Evolutionary conservation across 306 rosid species (phyloP).

Genomic region (Cucumis cinereus): DNA sequence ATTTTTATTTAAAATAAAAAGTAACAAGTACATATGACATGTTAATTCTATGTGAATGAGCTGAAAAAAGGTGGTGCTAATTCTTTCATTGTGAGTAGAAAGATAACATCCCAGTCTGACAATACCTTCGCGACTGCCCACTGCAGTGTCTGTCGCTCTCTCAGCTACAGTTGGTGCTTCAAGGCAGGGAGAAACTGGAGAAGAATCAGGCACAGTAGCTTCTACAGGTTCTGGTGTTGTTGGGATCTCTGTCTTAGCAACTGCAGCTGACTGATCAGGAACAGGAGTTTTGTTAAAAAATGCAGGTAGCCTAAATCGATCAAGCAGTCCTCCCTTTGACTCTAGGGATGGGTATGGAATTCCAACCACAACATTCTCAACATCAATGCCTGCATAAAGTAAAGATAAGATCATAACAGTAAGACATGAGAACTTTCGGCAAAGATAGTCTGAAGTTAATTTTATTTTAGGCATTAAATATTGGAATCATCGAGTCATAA

Average conservation of each 20-base stretch:
- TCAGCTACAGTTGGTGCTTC: background rate
- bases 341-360: constrained; percentile 2
- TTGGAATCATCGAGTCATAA: background rate
- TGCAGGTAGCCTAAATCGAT: background rate
- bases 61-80: background rate
- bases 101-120: background rate
- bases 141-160: background rate
- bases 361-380: constrained; percentile 6
- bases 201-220: background rate
- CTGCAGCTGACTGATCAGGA: constrained; percentile 8
- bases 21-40: background rate
- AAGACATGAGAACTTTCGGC: background rate
- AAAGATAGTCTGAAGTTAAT: background rate
- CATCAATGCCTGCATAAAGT: background rate
- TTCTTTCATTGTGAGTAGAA: background rate
- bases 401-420: background rate
- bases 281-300: background rate
- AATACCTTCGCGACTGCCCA: background rate
- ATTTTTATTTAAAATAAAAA: background rate
- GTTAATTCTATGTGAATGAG: background rate
- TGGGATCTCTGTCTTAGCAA: constrained; percentile 6
- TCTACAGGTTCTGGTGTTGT: background rate
- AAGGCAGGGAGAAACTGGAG: background rate
- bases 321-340: background rate
- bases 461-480: background rate